phyloP scores from a whole-genome alignment of 2,329 filamentous ascomycete genomes.

The Colletotrichum cuscutae region DNA sequence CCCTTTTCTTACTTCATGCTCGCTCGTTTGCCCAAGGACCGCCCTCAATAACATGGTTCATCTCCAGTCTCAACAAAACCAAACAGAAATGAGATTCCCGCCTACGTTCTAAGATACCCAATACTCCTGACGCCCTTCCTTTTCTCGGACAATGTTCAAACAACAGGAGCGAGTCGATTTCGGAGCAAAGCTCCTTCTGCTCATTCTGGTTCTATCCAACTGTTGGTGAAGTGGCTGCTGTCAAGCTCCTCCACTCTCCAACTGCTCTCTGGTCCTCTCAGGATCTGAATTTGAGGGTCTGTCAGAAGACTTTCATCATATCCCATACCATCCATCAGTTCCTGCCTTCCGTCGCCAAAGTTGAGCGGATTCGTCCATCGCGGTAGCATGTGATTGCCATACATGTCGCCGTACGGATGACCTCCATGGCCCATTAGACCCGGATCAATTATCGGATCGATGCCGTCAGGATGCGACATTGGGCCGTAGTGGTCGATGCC shows the following conservation, averaged over 20 bases:
- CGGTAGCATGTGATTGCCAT: slow-evolving; percentile 29
- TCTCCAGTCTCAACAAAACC: slow-evolving; percentile 10
- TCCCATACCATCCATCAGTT: slow-evolving; percentile 35
- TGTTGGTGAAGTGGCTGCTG: slow-evolving; percentile 41
- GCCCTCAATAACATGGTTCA: neutral
- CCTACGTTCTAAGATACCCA: neutral
- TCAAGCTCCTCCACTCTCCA: slow-evolving; percentile 49
- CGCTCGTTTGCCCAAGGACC: neutral
- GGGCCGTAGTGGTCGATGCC: slow-evolving; percentile 34
- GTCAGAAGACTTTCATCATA: slow-evolving; percentile 37
- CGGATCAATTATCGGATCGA: slow-evolving; percentile 37
- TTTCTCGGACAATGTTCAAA: neutral
- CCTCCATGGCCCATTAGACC: slow-evolving; percentile 33
- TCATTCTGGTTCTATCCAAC: slow-evolving; percentile 44
- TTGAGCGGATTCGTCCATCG: slow-evolving; percentile 31
- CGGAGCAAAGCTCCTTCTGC: neutral
- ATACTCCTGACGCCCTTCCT: slow-evolving; percentile 5
- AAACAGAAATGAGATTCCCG: neutral
- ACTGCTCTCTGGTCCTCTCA: slow-evolving; percentile 46
- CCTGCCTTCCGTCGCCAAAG: slow-evolving; percentile 25
- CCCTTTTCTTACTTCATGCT: neutral
- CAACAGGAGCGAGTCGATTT: neutral
- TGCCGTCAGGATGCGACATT: slow-evolving; percentile 32
- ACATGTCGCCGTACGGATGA: slow-evolving; percentile 27
- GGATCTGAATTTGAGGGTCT: slow-evolving; percentile 38